Evolutionary conservation across 176 grass and related monocot genomes (phyloP).

Genomic region (Stipa capillata): DNA sequence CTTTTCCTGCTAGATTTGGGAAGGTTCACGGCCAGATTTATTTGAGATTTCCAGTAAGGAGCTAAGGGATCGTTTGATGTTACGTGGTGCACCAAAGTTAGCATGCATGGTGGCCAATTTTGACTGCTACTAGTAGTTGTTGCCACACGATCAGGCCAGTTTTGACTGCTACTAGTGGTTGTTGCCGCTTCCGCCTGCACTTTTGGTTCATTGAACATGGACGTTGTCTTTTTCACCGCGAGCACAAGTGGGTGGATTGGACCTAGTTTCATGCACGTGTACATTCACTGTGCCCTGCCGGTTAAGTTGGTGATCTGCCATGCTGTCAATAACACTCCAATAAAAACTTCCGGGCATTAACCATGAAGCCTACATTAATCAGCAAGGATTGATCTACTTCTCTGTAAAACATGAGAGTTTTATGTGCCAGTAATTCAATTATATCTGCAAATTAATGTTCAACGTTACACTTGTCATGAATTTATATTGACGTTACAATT

Average conservation of each 20-base stretch:
- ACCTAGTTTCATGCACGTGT: background rate
- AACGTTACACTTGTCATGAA: background rate
- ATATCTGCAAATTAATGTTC: too few relatives aligned
- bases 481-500: background rate
- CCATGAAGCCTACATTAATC: background rate
- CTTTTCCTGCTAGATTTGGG: background rate
- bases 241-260: background rate
- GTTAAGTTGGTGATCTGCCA: background rate
- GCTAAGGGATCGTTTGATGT: too few relatives aligned
- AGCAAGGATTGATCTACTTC: too few relatives aligned
- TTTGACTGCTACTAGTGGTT: background rate
- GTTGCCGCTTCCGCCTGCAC: background rate
- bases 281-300: background rate
- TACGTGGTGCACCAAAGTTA: background rate
- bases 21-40: slow-evolving; percentile 23
- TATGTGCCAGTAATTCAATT: too few relatives aligned
- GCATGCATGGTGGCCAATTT: background rate
- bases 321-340: background rate
- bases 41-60: background rate
- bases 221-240: background rate
- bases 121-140: too few relatives aligned
- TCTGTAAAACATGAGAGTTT: too few relatives aligned
- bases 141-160: too few relatives aligned
- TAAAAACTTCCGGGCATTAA: background rate
- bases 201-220: slow-evolving; percentile 23